A percentile compares a stretch with the other conserved stretches of the same genome.
phyloP scores from a whole-genome alignment of 495 filamentous ascomycete species.

The Platismatia glauca region DNA sequence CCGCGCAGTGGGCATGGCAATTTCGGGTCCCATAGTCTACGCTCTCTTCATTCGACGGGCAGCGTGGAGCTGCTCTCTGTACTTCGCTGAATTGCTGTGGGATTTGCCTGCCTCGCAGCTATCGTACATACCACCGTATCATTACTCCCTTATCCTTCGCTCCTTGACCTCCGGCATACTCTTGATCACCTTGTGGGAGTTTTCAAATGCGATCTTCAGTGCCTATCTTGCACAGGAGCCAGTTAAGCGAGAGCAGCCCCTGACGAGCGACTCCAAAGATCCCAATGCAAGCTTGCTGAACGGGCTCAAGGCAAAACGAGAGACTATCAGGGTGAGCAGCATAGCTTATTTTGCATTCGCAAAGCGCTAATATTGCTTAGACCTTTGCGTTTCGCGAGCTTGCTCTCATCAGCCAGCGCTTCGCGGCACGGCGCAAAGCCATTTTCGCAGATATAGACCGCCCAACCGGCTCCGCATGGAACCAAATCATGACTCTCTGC shows the following conservation, averaged over 20 bases:
- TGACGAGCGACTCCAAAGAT: slow-evolving; percentile 76
- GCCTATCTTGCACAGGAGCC: slow-evolving; percentile 71
- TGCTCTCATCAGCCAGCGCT: slow-evolving; percentile 63
- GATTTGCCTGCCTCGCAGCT: slow-evolving; percentile 59
- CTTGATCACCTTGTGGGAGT: slow-evolving; percentile 62
- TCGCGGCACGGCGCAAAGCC: slow-evolving; percentile 60
- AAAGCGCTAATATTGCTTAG: slow-evolving; percentile 32
- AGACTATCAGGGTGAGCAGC: slow-evolving; percentile 45
- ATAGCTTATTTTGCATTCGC: slow-evolving; percentile 7
- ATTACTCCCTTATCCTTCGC: slow-evolving; percentile 46
- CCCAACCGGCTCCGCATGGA: slow-evolving; percentile 67
- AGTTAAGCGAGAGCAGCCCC: slow-evolving; percentile 69
- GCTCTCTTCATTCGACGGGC: slow-evolving; percentile 49
- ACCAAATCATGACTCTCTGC: slow-evolving; percentile 61
- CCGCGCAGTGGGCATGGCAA: slow-evolving; percentile 35
- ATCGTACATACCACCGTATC: slow-evolving; percentile 49
- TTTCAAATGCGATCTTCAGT: slow-evolving; percentile 66
- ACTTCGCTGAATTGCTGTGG: slow-evolving; percentile 61
- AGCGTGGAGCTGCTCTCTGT: slow-evolving; percentile 59
- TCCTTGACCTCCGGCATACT: slow-evolving; percentile 57
- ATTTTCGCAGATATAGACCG: slow-evolving; percentile 90
- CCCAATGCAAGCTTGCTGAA: slow-evolving; percentile 84
- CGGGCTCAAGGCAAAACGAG: slow-evolving; percentile 68
- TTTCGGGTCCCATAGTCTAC: slow-evolving; percentile 53
- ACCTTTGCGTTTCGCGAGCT: slow-evolving; percentile 90